Conservation (phyloP, 2,329 filamentous ascomycete genomes). For the Ascochyta rabiei region DNA sequence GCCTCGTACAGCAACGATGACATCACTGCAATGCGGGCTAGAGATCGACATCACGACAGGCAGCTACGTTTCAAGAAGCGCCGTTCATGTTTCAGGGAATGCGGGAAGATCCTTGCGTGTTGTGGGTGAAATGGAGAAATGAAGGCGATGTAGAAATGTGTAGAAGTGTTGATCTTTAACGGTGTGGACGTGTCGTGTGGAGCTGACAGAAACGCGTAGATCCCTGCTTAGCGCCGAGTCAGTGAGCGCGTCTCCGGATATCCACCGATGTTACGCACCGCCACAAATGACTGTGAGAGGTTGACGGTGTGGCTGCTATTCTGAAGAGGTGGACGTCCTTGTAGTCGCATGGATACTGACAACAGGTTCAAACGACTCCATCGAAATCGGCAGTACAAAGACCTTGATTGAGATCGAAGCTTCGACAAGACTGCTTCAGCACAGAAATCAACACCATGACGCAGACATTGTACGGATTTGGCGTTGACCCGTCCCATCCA, state of each 20-base stretch:
- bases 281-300: not conserved
- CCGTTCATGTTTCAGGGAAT: not conserved
- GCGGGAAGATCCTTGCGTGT: not conserved
- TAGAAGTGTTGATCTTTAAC: slow-evolving; percentile 13
- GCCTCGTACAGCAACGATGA: not conserved
- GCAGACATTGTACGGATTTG: slow-evolving; percentile 8
- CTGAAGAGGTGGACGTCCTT: not conserved
- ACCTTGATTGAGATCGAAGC: not conserved
- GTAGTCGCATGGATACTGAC: too few relatives aligned
- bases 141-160: not conserved
- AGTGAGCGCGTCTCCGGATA: not conserved
- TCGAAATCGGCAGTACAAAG: too few relatives aligned
- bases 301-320: not conserved
- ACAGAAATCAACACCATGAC: not conserved
- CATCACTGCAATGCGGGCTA: slow-evolving; percentile 10
- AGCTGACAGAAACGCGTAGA: not conserved
- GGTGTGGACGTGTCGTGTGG: slow-evolving; percentile 16
- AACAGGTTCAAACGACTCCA: too few relatives aligned
- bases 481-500: slow-evolving; percentile 1
- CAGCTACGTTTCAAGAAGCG: slow-evolving; percentile 1
- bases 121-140: not conserved
- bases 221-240: slow-evolving; percentile 13
- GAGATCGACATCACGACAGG: slow-evolving; percentile 10
- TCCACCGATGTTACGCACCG: not conserved
- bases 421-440: not conserved